Evolutionary conservation across 2,329 filamentous ascomycete species (phyloP), one percentile per base, ranked within the genome.

Genomic region (Pseudomassariella vexata): DNA sequence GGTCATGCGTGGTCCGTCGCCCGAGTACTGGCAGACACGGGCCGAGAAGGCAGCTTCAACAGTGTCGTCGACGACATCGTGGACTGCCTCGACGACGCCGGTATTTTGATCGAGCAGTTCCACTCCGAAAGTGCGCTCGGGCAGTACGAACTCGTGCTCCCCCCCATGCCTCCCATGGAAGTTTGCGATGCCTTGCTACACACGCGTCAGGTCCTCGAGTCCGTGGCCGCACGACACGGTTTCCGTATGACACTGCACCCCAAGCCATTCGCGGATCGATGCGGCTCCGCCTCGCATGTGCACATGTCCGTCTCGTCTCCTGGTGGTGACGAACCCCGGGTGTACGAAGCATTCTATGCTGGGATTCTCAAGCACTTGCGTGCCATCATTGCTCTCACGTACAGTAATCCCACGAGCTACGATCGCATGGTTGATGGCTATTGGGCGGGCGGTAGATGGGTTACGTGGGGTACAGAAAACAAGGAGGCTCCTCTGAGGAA

Each of bases 381-480:
- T 0, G 71, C 76, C 3, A 60, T 92, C n/a, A 60, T 70, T 9
- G 82, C 85, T 0, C 80, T 92, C 36, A 78, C 76, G 0, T 74
- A 85, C 46, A 71, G 79, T 21, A 75, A 76, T 41, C 65, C 73
- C 2, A 66, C 67, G 1, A 85, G 79, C 53, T 92, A 92, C 54
- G 72, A 73, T 21, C 73, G 85, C 5, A 67, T 85, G 9, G 57
- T 61, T 2, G 79, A 87, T 32, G 73, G 84, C n/a, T 65, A 63
- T 37, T 92, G 85, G 85, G 73, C 83, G 0, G 84, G 84, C n/a
- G 84, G 84, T 0, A 73, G 78, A 6, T 89, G 81, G 79, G 73
- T 89, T 0, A 63, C 80, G 0, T 94, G 85, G 85, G 86, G 86
- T 9, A 83, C 77, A 5, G 79, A 92, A 57, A 92, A 92, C 54